Conservation (phyloP, 2,329 filamentous ascomycete genomes). For the Daldinia sp. region DNA sequence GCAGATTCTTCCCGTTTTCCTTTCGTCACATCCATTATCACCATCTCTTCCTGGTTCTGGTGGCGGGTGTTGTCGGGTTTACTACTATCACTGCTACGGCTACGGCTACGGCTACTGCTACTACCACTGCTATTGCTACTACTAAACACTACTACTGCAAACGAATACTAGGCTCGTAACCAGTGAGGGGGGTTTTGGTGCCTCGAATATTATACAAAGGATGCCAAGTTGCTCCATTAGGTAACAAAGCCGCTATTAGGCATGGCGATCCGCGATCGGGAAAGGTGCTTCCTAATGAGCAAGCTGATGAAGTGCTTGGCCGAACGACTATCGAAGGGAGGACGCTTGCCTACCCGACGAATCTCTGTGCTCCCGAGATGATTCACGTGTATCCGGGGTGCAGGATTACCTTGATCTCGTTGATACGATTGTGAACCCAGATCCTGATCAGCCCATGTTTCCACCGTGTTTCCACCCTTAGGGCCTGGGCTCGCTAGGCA, state of each 20-base stretch:
- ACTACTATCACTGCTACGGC: slow-evolving; percentile 1
- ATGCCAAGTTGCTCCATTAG: slow-evolving; percentile 37
- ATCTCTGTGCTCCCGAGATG: slow-evolving; percentile 34
- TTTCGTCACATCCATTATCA: slow-evolving; percentile 34
- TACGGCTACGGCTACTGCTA: not conserved
- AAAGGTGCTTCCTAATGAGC: slow-evolving; percentile 13
- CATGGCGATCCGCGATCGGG: slow-evolving; percentile 34
- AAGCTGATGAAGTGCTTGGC: slow-evolving; percentile 27
- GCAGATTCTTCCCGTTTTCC: slow-evolving; percentile 35
- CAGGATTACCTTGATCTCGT: slow-evolving; percentile 31
- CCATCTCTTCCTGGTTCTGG: slow-evolving; percentile 25
- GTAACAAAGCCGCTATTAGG: slow-evolving; percentile 39
- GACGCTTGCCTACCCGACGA: slow-evolving; percentile 22
- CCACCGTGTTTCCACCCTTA: slow-evolving; percentile 21
- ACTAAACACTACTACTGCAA: not conserved
- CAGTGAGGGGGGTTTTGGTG: slow-evolving; percentile 14
- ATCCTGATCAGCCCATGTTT: slow-evolving; percentile 41
- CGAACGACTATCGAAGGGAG: slow-evolving; percentile 34
- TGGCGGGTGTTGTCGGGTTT: slow-evolving; percentile 4
- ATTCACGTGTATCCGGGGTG: slow-evolving; percentile 42
- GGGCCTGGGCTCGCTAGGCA: slow-evolving; percentile 30
- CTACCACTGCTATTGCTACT: not conserved
- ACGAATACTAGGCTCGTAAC: not conserved
- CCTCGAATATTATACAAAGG: slow-evolving; percentile 5
- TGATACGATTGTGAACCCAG: slow-evolving; percentile 37